Evolutionary conservation across 164 flowering plant genomes (phyloP), one percentile per base, ranked within the genome.

Genomic region (Pachysandra terminalis): DNA sequence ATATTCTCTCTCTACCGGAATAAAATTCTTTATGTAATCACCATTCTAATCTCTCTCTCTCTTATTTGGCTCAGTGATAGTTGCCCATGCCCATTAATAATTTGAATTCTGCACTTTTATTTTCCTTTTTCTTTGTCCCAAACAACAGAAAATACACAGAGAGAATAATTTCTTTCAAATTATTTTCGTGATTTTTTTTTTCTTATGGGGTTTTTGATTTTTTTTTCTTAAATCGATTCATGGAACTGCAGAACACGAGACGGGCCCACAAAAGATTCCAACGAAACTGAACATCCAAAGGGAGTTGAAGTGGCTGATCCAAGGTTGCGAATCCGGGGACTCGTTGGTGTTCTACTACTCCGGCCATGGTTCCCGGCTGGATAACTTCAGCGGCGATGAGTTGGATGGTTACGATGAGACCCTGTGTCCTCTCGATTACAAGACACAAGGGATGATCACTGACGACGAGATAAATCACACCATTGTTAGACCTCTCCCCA

Each of bases 331-430:
- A 62, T 48, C 87, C 0, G 93, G 96, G 5, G 98, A 93, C 76
- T 93, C 98, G 0, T 67, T 93, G 68, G 91, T 93, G 69, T 90
- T 93, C 68, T 85, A 87, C 81, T 93, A 72, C 82, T 89, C 96
- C 0, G 98, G 98, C 53, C 98, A 93, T 71, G 93, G 91, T 1
- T 73, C 87, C 7, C 81, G 74, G 54, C 77, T 74, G 65, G 41
- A 5, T 0, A 80, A 90, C 62, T 55, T 23, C 37, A 71, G 67
- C 53, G 79, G 78, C 3, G 93, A 90, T 19, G 98, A 93, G 74
- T 7, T 76, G 0, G 98, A 93, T 52, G 95, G 96, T 7, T 82
- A 54, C 19, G 93, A 93, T 55, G 96, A 93, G 68, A 71, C 93
- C 2, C 60, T 93, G 0, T 83, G 92, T 74, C 98, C 98, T 16